These are phyloP conservation scores for Alliaria petiolata DNA, from an alignment of 345 rosid species.

Conservation along the genomic window DNA sequence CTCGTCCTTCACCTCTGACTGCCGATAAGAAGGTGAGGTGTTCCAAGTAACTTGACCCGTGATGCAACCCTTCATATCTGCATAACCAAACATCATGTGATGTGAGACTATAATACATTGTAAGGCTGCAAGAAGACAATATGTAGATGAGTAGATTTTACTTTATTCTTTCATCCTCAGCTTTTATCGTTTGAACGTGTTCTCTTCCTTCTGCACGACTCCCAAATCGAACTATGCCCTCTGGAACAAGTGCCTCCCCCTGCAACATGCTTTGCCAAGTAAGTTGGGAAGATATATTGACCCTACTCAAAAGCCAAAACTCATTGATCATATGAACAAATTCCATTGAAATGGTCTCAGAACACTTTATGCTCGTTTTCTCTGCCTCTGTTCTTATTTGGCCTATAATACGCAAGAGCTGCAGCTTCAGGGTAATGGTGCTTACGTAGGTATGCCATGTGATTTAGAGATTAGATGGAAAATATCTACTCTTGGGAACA, in stretches of 20 bases:
- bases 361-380: background rate
- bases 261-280: slow-evolving; percentile 24
- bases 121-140: background rate
- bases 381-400: slow-evolving; percentile 5
- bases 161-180: slow-evolving; percentile 70
- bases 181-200: slow-evolving; percentile 59
- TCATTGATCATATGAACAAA: background rate
- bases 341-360: background rate
- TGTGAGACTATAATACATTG: background rate
- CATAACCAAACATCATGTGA: background rate
- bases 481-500: background rate
- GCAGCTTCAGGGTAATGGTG: background rate
- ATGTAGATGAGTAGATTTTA: slow-evolving; percentile 24
- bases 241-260: slow-evolving; percentile 98
- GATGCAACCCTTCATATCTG: slow-evolving; percentile 90
- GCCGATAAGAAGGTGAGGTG: slow-evolving; percentile 75
- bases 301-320: background rate
- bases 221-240: slow-evolving; percentile 67
- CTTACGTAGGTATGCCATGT: background rate
- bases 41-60: slow-evolving; percentile 93
- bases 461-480: background rate
- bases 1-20: slow-evolving; percentile 49
- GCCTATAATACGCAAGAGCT: background rate
- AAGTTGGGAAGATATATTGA: background rate
- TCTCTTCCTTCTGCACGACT: slow-evolving; percentile 63